Evolutionary conservation across 169 alveolate species (phyloP).

Genomic region (Babesia divergens): DNA sequence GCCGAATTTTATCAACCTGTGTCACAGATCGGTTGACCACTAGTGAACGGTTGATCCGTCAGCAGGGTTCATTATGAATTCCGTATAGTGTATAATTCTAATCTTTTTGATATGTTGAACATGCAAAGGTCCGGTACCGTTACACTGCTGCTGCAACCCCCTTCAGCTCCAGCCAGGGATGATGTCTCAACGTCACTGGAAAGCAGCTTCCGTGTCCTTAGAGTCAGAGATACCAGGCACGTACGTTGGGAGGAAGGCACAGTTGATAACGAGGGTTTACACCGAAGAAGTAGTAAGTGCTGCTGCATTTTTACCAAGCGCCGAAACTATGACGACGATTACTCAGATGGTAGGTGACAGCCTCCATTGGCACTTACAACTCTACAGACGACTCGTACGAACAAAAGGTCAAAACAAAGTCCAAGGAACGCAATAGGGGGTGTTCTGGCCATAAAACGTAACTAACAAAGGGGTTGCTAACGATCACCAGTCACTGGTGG

Average conservation of each 20-base stretch:
- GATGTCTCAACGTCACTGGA: slow-evolving; percentile 6
- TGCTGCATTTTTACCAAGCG: slow-evolving; percentile 55
- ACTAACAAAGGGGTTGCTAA: too few species aligned
- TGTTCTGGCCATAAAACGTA: neutral
- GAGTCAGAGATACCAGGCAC: neutral
- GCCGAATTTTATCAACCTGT: too few species aligned
- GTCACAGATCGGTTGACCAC: too few species aligned
- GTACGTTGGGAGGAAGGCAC: slow-evolving; percentile 59
- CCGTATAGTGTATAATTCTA: too few species aligned
- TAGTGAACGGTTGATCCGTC: too few species aligned
- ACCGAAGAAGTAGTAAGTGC: slow-evolving; percentile 52
- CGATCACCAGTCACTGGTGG: too few species aligned
- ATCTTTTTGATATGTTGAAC: neutral
- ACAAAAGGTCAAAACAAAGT: neutral
- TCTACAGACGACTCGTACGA: neutral
- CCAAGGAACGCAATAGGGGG: neutral
- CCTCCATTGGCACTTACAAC: neutral
- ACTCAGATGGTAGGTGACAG: slow-evolving; percentile 12
- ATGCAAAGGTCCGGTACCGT: neutral
- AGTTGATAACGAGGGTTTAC: slow-evolving; percentile 46
- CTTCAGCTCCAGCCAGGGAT: neutral
- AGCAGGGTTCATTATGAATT: too few species aligned
- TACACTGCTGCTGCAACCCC: neutral
- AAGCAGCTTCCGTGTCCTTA: slow-evolving; percentile 4
- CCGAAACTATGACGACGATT: neutral